Conservation (phyloP, 352 stramenopile species). For the Phytopythium ostracodes region DNA sequence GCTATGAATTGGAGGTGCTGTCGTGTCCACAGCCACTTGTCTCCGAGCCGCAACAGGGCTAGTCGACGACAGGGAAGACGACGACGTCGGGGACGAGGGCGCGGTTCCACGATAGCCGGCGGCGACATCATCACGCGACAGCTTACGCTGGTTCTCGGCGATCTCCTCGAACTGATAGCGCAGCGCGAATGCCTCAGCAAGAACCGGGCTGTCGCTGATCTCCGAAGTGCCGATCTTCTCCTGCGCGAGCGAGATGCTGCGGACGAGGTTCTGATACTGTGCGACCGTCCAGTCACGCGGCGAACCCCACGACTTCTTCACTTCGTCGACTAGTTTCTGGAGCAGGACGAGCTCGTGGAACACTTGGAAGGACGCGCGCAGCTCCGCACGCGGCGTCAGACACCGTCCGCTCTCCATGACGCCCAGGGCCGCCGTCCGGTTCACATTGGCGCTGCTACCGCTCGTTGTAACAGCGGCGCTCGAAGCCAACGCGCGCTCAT, state of each 20-base stretch:
- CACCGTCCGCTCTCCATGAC: not conserved
- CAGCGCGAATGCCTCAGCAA: slow-evolving; percentile 45
- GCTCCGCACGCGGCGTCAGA: slow-evolving; percentile 24
- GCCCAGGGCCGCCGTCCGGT: not conserved
- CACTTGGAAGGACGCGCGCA: slow-evolving; percentile 63
- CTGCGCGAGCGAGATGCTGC: slow-evolving; percentile 51
- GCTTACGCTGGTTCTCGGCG: slow-evolving; percentile 50
- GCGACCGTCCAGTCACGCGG: slow-evolving; percentile 41
- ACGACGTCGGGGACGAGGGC: not conserved
- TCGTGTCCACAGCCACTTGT: not conserved
- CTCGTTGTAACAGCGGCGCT: not conserved
- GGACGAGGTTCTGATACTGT: slow-evolving; percentile 61
- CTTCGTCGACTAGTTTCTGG: slow-evolving; percentile 45
- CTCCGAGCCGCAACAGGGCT: not conserved
- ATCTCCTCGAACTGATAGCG: slow-evolving; percentile 72
- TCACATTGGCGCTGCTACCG: not conserved
- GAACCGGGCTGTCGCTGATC: slow-evolving; percentile 29
- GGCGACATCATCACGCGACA: slow-evolving; percentile 21
- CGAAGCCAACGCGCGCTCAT: not conserved
- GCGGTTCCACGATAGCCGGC: not conserved
- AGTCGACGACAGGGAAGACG: not conserved
- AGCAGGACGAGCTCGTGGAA: slow-evolving; percentile 67
- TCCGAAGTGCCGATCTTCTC: slow-evolving; percentile 33
- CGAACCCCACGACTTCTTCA: slow-evolving; percentile 38
- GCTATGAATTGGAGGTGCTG: slow-evolving; percentile 37